A percentile compares a stretch with the other conserved stretches of the same genome.
These are phyloP conservation scores for Clavaria fumosa DNA, from an alignment of 768 basidiomycete genomes.

Conservation along the genomic window DNA sequence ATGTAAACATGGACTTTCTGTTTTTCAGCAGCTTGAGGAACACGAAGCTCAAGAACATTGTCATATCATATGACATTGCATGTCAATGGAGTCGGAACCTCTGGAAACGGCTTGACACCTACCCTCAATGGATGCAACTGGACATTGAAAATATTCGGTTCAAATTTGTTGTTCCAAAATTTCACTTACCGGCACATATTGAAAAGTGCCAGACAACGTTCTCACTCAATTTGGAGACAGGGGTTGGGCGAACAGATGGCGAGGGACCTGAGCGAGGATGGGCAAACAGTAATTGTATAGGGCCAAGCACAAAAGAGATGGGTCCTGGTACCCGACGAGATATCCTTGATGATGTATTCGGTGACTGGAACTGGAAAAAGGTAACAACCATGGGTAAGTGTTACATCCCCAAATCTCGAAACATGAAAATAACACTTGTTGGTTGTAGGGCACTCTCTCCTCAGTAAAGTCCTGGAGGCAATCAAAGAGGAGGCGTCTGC, in stretches of 20 bases:
- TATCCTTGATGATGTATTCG: slow-evolving; percentile 23
- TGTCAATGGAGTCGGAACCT: background rate
- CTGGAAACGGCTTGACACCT: background rate
- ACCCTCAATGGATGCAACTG: slow-evolving; percentile 1
- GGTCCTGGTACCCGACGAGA: slow-evolving; percentile 19
- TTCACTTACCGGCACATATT: slow-evolving; percentile 23
- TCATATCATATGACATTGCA: background rate
- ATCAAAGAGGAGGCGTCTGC: background rate
- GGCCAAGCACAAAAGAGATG: slow-evolving; percentile 23
- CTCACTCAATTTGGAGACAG: slow-evolving; percentile 17
- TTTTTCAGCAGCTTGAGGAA: background rate
- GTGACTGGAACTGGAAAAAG: slow-evolving; percentile 23
- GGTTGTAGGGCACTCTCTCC: background rate
- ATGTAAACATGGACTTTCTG: background rate
- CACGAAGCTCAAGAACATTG: background rate
- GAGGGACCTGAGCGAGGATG: slow-evolving; percentile 25
- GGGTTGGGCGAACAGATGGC: slow-evolving; percentile 16
- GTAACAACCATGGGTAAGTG: slow-evolving; percentile 15
- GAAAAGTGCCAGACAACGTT: slow-evolving; percentile 16
- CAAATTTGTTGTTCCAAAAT: slow-evolving; percentile 19
- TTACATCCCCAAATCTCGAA: slow-evolving; percentile 4
- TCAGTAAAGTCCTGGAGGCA: background rate
- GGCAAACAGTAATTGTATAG: slow-evolving; percentile 19
- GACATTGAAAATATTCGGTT: background rate
- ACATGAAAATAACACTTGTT: background rate